phyloP scores from a whole-genome alignment of 331 rosid species.

The Acacia pycnantha region DNA sequence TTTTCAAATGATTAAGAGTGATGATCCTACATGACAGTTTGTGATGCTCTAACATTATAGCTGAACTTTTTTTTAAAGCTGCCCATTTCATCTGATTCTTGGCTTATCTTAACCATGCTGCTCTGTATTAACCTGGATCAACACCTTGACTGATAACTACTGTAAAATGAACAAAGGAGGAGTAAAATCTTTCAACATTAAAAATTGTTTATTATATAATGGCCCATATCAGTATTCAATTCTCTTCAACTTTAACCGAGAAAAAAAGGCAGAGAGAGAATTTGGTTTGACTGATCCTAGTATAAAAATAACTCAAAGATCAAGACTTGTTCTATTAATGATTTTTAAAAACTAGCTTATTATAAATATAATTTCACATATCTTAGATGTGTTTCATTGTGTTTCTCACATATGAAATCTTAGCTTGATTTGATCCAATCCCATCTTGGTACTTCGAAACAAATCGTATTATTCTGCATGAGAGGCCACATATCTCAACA shows the following conservation, averaged over 20 bases:
- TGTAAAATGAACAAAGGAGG: neutral
- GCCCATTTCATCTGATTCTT: neutral
- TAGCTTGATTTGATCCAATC: neutral
- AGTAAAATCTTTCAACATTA: neutral
- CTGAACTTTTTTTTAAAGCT: neutral
- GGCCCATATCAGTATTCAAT: neutral
- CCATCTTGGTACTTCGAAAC: neutral
- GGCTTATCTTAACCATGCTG: neutral
- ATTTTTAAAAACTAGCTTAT: neutral
- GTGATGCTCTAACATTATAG: neutral
- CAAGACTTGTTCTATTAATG: neutral
- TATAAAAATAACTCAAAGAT: neutral
- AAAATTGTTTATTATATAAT: neutral
- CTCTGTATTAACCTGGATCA: neutral
- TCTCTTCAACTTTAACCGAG: neutral
- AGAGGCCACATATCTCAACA: no score
- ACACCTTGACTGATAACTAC: neutral
- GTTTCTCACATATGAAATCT: neutral
- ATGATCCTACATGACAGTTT: neutral
- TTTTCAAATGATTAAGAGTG: constrained; percentile 3
- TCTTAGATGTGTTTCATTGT: neutral
- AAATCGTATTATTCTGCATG: no score
- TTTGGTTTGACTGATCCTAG: neutral
- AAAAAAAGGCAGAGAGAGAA: neutral
- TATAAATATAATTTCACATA: neutral